Percentiles rank a stretch among this genome's conserved stretches.
Evolutionary conservation across 2,329 filamentous ascomycete genomes (phyloP).

Genomic region (Venturia nashicola): DNA sequence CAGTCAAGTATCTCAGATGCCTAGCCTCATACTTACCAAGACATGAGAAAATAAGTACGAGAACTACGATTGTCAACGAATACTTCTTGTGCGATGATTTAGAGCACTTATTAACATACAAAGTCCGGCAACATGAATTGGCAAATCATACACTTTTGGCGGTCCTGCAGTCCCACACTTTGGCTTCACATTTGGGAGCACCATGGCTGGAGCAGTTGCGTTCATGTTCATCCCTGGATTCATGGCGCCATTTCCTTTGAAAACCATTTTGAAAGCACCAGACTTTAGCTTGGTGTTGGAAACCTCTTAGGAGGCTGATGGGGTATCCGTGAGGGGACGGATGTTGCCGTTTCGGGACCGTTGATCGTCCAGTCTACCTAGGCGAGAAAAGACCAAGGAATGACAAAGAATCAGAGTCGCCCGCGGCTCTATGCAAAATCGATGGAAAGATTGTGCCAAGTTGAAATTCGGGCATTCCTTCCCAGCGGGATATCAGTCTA

Average conservation of each 20-base stretch:
- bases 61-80: conserved; percentile 16
- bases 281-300: background rate
- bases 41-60: background rate
- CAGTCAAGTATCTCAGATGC: background rate
- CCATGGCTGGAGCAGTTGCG: background rate
- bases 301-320: background rate
- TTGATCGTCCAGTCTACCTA: background rate
- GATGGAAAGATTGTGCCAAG: background rate
- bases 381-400: background rate
- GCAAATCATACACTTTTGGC: conserved; percentile 22
- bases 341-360: background rate
- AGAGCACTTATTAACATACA: conserved; percentile 21
- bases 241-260: background rate
- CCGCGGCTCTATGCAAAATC: background rate
- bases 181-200: conserved; percentile 18
- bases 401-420: background rate
- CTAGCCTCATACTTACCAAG: background rate
- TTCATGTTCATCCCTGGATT: conserved; percentile 1
- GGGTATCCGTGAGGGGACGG: background rate
- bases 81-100: conserved; percentile 21
- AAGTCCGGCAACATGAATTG: conserved; percentile 25
- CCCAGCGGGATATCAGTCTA: conserved; percentile 1
- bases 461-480: background rate
- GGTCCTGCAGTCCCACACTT: conserved; percentile 20
- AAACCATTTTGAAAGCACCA: background rate